Percentiles rank a stretch among this genome's conserved stretches.
phyloP scores from a whole-genome alignment of 495 filamentous ascomycete genomes.

The Penicillium coffeae region DNA sequence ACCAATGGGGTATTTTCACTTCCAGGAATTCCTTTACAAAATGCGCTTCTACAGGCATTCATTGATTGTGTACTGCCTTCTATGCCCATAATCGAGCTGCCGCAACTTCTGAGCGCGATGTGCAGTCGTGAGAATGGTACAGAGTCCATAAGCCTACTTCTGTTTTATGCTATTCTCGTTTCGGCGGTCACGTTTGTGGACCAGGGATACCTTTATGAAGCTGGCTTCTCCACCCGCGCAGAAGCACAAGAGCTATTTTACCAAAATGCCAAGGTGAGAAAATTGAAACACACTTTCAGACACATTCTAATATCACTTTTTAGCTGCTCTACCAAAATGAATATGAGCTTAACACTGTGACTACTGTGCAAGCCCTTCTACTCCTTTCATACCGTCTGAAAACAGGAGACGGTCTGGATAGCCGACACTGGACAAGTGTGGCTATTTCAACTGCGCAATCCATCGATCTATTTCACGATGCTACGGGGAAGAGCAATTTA shows the following conservation, averaged over 20 bases:
- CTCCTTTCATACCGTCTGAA: conserved; percentile 16
- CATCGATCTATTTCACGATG: conserved; percentile 13
- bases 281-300: not conserved
- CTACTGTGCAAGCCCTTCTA: conserved; percentile 13
- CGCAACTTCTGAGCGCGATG: conserved; percentile 7
- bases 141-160: conserved; percentile 16
- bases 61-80: conserved; percentile 15
- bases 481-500: not conserved
- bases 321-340: conserved; percentile 19
- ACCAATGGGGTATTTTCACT: conserved; percentile 13
- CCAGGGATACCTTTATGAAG: conserved; percentile 11
- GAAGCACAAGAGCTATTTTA: conserved; percentile 18
- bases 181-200: conserved; percentile 18
- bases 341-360: conserved; percentile 14
- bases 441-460: conserved; percentile 11
- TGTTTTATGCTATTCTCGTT: conserved; percentile 18
- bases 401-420: conserved; percentile 15
- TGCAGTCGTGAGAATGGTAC: conserved; percentile 4
- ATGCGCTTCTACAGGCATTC: conserved; percentile 17
- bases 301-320: not conserved
- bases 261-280: conserved; percentile 15
- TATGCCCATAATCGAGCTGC: conserved; percentile 20
- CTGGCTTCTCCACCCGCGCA: conserved; percentile 11
- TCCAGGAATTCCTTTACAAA: conserved; percentile 9
- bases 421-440: conserved; percentile 10